Evolutionary conservation across 164 flowering plant genomes (phyloP), one percentile per base, ranked within the genome.

Genomic region (Piper betle): DNA sequence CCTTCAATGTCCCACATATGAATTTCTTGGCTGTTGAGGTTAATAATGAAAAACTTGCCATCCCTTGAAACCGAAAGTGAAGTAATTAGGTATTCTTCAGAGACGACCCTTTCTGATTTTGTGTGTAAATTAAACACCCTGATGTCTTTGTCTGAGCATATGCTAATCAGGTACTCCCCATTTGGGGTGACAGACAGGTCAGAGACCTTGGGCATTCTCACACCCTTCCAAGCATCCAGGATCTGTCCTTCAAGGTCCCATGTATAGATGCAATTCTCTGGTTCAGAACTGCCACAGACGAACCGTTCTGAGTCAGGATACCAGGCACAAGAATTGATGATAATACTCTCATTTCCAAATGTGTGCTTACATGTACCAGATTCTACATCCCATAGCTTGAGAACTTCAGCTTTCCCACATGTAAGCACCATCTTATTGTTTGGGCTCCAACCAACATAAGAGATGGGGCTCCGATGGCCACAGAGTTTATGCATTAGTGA

Each of bases 251-350:
- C 77, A 53, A 75, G 74, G 63, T 87, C 96, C 93, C 91, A 89
- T 83, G 79, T 80, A 82, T 66, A 79, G 59, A 92, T 89, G 71
- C 96, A 85, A 57, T 82, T 92, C 59, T 82, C 81, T 17, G 91
- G 84, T 53, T 84, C 86, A 39, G 85, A 77, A 69, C 89, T 82
- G 73, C 96, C 94, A 79, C 87, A 85, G 10, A 92, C 82, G 39
- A 92, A 63, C 56, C 80, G 73, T 63, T 77, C 77, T 57, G 91
- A 85, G 79, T 87, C 91, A 20, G 96, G 92, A 72, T 84, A 83
- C 98, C 98, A 93, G 18, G 96, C 96, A 72, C 98, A 93, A 61
- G 97, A 89, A 71, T 84, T 82, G 60, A 89, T 81, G 57, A 73
- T 66, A 65, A 86, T 80, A 71, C 78, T 80, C 61, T 64, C 73